Base-by-base conservation (phyloP, 371 early-diverging fungal species). In the Mortierella sp. region DNA sequence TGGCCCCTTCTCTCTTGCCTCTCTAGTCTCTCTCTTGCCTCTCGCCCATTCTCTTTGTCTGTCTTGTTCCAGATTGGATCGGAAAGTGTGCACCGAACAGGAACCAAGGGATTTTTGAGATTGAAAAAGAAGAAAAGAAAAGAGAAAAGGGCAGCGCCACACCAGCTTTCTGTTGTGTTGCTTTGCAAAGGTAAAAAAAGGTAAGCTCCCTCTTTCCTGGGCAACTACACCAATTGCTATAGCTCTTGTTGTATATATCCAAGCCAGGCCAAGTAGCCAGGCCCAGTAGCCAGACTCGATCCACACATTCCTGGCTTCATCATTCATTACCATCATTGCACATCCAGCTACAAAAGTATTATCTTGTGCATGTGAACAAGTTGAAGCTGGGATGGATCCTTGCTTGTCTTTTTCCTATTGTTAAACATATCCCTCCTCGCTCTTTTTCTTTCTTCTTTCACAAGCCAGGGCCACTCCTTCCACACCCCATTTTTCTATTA, bases 11-110 rank as follows among this genome's bases (percentile, higher is more conserved):
- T 16, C 34, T 34, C 19, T 38, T 38, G 42, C 5, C 26, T 60
- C 60, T 31, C 34, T n/a, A 7, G 26, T 26, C n/a, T 58, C 19
- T 31, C 16, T 31, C 34, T 38, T 38, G 42, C 5, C 26, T 60
- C 60, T 31, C 34, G n/a, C n/a, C n/a, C 26, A 7, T 7, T 26
- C n/a, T 58, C 19, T 31, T 7, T 31, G n/a, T n/a, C 34, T 54
- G 54, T 58, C 68, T 42, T 38, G 65, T 38, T n/a, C 68, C 68
- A 68, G 68, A 68, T 68, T 68, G 68, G 68, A 68, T 68, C 68
- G 42, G 68, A 68, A 68, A 38, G 68, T 68, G 68, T 68, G 68
- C 68, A 68, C 21, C 21, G 24, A 68, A 68, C 68, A 68, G 5
- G 42, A 38, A 38, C 42, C 42, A 68, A 9, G 3, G 19, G n/a